Conservation (phyloP, 2,329 filamentous ascomycete genomes). For the Trichoderma brevicompactum region DNA sequence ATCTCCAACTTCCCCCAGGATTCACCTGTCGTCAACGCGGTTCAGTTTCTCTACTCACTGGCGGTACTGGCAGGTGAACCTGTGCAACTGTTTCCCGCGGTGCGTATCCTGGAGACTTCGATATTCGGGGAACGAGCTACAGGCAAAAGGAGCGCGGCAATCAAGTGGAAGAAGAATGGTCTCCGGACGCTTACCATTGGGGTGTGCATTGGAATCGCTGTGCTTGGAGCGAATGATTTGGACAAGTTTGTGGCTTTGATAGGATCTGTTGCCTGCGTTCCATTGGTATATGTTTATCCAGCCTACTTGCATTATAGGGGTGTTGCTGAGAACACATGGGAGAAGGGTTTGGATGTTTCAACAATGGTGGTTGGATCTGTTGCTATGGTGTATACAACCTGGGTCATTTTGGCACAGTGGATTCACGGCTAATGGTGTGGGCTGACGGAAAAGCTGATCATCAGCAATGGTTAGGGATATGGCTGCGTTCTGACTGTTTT, state of each 20-base stretch:
- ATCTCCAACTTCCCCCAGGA: constrained; percentile 76
- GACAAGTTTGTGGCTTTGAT: constrained; percentile 78
- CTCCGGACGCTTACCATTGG: constrained; percentile 63
- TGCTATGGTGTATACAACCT: constrained; percentile 74
- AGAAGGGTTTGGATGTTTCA: constrained; percentile 62
- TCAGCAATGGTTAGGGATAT: constrained; percentile 2
- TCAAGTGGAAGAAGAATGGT: constrained; percentile 78
- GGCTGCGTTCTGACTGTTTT: not conserved
- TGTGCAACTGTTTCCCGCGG: constrained; percentile 74
- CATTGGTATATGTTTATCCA: constrained; percentile 77
- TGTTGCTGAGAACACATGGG: constrained; percentile 59
- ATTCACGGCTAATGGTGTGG: constrained; percentile 30
- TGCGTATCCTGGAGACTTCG: constrained; percentile 70
- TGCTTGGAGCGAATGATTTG: constrained; percentile 68
- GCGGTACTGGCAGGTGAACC: constrained; percentile 75
- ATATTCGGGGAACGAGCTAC: constrained; percentile 68
- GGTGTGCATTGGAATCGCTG: constrained; percentile 63
- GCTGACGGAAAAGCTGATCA: not conserved
- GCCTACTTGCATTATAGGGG: constrained; percentile 71
- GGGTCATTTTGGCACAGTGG: constrained; percentile 57
- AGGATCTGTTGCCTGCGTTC: constrained; percentile 74
- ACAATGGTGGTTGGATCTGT: constrained; percentile 66
- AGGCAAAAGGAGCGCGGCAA: constrained; percentile 65
- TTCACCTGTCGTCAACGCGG: constrained; percentile 72
- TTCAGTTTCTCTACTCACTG: constrained; percentile 74